Evolutionary conservation across 371 early-diverging fungal species (phyloP), one percentile per base, ranked within the genome.

Genomic region (Saksenaea vasiformis): DNA sequence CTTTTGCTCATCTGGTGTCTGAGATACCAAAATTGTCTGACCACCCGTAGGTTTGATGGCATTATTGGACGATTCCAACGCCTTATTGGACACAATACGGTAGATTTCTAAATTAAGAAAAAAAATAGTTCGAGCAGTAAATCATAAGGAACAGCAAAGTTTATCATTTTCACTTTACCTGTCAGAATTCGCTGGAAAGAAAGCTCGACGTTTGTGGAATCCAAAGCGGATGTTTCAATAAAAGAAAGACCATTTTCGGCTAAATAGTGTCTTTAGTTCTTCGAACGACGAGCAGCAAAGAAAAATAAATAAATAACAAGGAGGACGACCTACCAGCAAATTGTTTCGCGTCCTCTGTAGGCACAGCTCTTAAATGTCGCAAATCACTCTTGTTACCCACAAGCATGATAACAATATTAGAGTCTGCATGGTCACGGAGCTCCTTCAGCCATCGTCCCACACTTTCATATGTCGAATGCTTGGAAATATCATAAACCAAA

Each of bases 371-470:
- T 67, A 98, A 74, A 69, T 95, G 95, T 70, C 94, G 84, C 83
- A 99, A 82, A 92, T 99, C 99, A 68, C 92, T 93, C 91, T 99
- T 99, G 87, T 99, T 99, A 65, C 99, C 99, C 31, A 99, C 96
- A 58, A 99, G 85, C 94, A 98, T 96, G 66, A 99, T 95, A 36
- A 96, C 96, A 81, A 99, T 99, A 83, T 97, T 95, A 68, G 87
- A 87, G 73, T 97, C 97, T 43, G 99, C 98, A 72, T 98, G 96
- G 74, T 99, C 96, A 66, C 97, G 93, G 39, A 99, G 89, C 77
- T 99, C 99, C 80, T 94, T 96, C 55, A 99, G 86, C 99, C 99
- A 99, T 54, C 96, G 91, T 58, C 87, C 88, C 19, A 95, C 97
- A 76, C 95, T 98, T 76, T 97, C 96, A 71, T 96, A 97, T 14